Evolutionary conservation across 805 yeast species (phyloP), one percentile per base, ranked within the genome.

Genomic region (Yarrowia sp.): DNA sequence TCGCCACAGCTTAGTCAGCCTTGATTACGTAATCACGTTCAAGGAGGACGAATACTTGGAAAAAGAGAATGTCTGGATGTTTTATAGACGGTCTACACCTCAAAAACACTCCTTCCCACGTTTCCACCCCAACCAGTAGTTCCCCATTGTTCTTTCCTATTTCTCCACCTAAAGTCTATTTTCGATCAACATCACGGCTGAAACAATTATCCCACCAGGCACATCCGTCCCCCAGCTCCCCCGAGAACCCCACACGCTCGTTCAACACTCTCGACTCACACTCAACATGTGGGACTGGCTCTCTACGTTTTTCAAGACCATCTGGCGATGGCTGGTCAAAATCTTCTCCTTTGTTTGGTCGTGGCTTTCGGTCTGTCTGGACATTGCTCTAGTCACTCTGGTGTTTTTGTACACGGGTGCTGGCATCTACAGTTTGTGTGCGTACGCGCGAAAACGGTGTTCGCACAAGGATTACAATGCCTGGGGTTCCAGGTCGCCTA

Each of bases 211-310:
- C 40, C 24, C 30, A 50, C 20, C 56, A 34, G n/a, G 30, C 39
- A 12, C 42, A 9, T 17, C 56, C 13, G 43, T 19, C 20, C 33
- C n/a, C 42, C 43, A 33, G 20, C 38, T 14, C 20, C 20, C 9
- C 24, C 53, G 4, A 14, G 13, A 5, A 15, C 38, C 30, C 56
- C 47, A 19, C 42, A 38, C 58, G 42, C 33, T 52, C 58, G 58
- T 52, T 52, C 58, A 36, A 52, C 43, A 52, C 58, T 9, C 58
- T 15, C 17, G 24, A 52, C 38, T 46, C 46, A 55, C 64, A 58
- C 64, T 43, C 64, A 58, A 58, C 64, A 58, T 58, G 64, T 58
- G 64, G 64, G 64, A 58, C 33, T 58, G 64, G 64, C 64, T 58
- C 17, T 10, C 64, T 14, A 33, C 34, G 14, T 33, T 58, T 43